phyloP scores from a whole-genome alignment of 306 rosid genomes.

The Fragaria nilgerrensis region DNA sequence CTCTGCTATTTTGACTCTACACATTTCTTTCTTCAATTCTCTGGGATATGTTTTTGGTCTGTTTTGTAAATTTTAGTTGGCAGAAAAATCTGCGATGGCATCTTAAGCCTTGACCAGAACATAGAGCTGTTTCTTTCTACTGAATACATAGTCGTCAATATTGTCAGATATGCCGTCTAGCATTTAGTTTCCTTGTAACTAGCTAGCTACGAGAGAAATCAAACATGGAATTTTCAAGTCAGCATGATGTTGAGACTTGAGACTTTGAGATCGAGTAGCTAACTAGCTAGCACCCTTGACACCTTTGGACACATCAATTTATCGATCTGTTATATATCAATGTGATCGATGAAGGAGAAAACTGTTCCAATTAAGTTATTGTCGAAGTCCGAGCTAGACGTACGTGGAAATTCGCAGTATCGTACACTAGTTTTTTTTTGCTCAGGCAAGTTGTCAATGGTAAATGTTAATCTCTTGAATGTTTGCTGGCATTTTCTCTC shows the following conservation, averaged over 20 bases:
- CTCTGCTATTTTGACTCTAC: background rate
- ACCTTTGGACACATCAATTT: background rate
- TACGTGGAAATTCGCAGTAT: background rate
- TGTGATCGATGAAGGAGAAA: background rate
- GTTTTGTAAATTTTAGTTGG: background rate
- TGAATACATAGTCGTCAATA: background rate
- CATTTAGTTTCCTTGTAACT: background rate
- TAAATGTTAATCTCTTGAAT: background rate
- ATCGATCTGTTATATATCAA: background rate
- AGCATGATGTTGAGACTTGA: slow-evolving; percentile 6
- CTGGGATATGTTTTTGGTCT: background rate
- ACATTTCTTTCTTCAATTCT: background rate
- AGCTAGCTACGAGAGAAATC: background rate
- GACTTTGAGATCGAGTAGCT: background rate
- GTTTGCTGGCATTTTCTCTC: no score
- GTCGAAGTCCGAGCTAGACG: background rate
- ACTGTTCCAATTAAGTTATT: background rate
- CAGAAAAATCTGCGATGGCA: background rate
- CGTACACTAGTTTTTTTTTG: background rate
- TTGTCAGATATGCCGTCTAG: slow-evolving; percentile 7
- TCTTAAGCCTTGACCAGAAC: slow-evolving; percentile 1
- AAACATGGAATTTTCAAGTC: background rate
- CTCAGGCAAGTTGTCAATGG: background rate
- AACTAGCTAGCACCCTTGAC: background rate
- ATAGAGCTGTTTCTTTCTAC: background rate